Evolutionary conservation across 352 stramenopile genomes (phyloP).

Genomic region (Aphanomyces invadans): DNA sequence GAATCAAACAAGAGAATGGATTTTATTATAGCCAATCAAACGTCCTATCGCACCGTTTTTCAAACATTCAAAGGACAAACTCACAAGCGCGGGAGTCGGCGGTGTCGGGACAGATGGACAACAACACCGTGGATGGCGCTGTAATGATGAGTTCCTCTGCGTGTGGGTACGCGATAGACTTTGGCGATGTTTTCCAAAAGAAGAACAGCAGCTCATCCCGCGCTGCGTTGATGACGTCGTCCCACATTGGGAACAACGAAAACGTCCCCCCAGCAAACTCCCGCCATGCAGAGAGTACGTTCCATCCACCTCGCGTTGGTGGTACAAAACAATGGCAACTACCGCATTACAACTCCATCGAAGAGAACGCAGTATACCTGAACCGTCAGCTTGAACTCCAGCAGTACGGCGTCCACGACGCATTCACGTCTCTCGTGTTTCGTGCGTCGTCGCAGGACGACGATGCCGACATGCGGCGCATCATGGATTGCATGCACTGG

Average conservation of each 20-base stretch:
- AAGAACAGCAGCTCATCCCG: neutral
- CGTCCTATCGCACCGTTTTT: too few relatives aligned
- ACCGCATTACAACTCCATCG: constrained; percentile 10
- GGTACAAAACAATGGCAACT: constrained; percentile 16
- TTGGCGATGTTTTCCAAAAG: constrained; percentile 18
- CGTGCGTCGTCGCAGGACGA: neutral
- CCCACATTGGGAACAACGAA: neutral
- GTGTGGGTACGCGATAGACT: constrained; percentile 15
- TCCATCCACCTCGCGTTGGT: neutral
- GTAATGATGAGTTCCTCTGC: neutral
- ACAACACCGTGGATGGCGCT: neutral
- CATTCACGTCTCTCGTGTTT: neutral
- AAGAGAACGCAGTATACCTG: constrained; percentile 17
- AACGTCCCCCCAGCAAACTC: neutral
- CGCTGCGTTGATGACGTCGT: neutral
- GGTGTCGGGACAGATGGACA: too few relatives aligned
- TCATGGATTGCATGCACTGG: constrained; percentile 69
- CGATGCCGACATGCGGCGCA: constrained; percentile 38
- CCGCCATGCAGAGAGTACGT: too few relatives aligned
- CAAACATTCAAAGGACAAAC: constrained; percentile 14
- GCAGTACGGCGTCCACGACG: neutral
- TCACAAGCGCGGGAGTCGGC: too few relatives aligned
- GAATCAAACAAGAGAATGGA: too few relatives aligned
- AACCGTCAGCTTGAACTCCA: constrained; percentile 16
- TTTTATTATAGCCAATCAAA: too few relatives aligned